Percentiles rank a stretch among this genome's conserved stretches.
phyloP scores from a whole-genome alignment of 257 asterid genomes.

The Ehretia macrophylla region DNA sequence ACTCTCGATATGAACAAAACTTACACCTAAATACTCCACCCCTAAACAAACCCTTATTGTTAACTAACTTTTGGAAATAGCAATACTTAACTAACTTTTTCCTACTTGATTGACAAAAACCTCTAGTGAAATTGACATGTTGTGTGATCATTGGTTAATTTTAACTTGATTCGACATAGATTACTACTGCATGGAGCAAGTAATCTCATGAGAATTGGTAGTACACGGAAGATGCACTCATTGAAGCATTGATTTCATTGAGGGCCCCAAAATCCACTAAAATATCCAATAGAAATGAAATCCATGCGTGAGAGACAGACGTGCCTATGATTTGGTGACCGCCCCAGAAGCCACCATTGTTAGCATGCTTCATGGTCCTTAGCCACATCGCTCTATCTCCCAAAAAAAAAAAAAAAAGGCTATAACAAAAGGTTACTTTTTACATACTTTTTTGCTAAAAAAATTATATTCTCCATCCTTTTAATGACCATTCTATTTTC shows the following conservation, averaged over 20 bases:
- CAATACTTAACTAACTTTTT: background rate
- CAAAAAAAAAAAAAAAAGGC: background rate
- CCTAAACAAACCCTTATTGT: too few relatives aligned
- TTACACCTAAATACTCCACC: too few relatives aligned
- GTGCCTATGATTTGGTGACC: background rate
- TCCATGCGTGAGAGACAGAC: background rate
- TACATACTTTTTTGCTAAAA: background rate
- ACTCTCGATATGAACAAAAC: too few relatives aligned
- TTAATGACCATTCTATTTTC: background rate
- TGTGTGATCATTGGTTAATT: background rate
- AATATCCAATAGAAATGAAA: too few relatives aligned
- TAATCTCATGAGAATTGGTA: too few relatives aligned
- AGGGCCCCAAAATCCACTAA: background rate
- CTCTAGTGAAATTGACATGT: background rate
- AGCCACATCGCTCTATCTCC: background rate
- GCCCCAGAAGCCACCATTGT: background rate
- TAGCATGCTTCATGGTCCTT: background rate
- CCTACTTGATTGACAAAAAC: background rate
- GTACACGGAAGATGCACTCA: background rate
- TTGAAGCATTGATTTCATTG: background rate
- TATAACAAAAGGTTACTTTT: background rate
- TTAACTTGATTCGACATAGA: background rate
- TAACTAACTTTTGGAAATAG: too few relatives aligned
- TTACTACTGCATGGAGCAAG: background rate
- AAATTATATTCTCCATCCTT: too few relatives aligned